Evolutionary conservation across 495 filamentous ascomycete species (phyloP).

Genomic region (Aspergillus cavernicola): DNA sequence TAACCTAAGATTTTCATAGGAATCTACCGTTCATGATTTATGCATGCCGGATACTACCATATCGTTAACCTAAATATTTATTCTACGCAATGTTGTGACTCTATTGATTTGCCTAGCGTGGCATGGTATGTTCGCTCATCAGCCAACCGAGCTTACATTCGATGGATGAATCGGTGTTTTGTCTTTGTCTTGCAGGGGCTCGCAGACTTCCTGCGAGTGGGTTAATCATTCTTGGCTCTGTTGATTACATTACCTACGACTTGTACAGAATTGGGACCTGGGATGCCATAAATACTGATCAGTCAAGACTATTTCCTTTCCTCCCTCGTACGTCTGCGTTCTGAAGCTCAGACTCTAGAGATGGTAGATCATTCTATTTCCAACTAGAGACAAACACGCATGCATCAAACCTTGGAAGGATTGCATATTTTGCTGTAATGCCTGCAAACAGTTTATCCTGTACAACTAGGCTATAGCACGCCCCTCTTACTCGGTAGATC

Average conservation of each 20-base stretch:
- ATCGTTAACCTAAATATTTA: neutral
- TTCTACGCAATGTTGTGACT: neutral
- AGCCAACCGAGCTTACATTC: slow-evolving; percentile 19
- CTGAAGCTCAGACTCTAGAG: no score
- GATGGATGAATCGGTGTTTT: slow-evolving; percentile 25
- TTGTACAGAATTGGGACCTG: slow-evolving; percentile 11
- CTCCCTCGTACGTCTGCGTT: neutral
- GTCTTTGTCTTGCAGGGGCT: slow-evolving; percentile 8
- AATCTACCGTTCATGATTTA: slow-evolving; percentile 28
- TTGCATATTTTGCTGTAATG: no score
- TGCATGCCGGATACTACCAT: neutral
- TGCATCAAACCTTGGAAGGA: no score
- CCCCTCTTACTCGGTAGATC: no score
- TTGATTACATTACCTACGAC: neutral
- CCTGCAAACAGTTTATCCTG: no score
- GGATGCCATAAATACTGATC: slow-evolving; percentile 6
- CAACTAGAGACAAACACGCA: no score
- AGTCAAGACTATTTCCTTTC: neutral
- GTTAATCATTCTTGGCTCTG: neutral
- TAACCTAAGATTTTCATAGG: slow-evolving; percentile 20
- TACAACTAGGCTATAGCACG: no score
- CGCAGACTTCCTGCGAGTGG: neutral
- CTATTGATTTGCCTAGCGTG: slow-evolving; percentile 11
- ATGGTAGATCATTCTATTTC: no score
- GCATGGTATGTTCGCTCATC: slow-evolving; percentile 21